These are phyloP conservation scores for Lepidium africanum DNA, from an alignment of 345 rosid species.

Conservation along the genomic window DNA sequence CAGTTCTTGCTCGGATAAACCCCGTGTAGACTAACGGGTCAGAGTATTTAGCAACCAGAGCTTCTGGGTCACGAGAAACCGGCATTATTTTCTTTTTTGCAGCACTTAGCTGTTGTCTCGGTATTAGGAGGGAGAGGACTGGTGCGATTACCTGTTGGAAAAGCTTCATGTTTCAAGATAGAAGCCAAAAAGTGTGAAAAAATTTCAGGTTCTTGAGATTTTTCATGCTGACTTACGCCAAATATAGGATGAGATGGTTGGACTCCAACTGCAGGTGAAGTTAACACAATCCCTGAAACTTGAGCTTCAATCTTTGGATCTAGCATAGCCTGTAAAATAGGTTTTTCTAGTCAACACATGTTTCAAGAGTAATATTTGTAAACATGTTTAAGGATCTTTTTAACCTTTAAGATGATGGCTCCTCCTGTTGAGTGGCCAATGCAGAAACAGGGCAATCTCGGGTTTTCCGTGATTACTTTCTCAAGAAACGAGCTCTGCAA, in stretches of 20 bases:
- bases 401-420: conserved; percentile 71
- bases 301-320: conserved; percentile 48
- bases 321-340: conserved; percentile 46
- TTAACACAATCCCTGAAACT: conserved; percentile 61
- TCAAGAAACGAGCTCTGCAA: conserved; percentile 57
- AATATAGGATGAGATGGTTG: conserved; percentile 82
- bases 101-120: conserved; percentile 56
- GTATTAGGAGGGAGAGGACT: conserved; percentile 51
- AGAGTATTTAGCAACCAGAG: conserved; percentile 70
- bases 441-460: conserved; percentile 72
- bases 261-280: conserved; percentile 94
- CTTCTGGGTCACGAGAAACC: conserved; percentile 79
- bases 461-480: conserved; percentile 57
- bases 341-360: not conserved
- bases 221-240: conserved; percentile 32
- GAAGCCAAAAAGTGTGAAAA: not conserved
- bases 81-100: conserved; percentile 72
- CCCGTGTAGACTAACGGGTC: conserved; percentile 90
- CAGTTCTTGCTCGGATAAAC: conserved; percentile 70
- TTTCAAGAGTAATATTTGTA: not conserved
- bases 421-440: conserved; percentile 95
- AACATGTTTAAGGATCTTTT: not conserved
- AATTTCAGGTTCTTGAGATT: not conserved
- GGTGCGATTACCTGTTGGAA: conserved; percentile 67
- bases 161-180: not conserved